Conservation (phyloP, 352 stramenopile species). For the Pythium sp. region DNA sequence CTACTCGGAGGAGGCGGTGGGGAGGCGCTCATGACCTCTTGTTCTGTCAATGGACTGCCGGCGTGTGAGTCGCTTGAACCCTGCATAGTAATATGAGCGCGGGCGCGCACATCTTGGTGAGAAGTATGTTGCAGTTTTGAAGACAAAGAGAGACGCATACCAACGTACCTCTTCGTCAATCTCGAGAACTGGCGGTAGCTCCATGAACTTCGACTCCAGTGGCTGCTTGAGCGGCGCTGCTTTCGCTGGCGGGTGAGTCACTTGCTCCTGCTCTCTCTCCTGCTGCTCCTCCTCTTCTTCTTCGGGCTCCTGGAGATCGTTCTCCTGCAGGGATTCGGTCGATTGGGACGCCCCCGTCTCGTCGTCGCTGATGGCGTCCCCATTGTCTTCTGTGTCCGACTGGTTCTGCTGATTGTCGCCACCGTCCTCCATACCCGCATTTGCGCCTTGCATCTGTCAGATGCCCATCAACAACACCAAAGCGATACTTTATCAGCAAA, state of each 20-base stretch:
- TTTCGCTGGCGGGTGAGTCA: conserved; percentile 15
- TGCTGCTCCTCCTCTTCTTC: conserved; percentile 12
- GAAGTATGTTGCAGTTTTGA: neutral
- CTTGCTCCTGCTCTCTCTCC: conserved; percentile 16
- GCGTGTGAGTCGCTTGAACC: conserved; percentile 21
- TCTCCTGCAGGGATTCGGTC: conserved; percentile 22
- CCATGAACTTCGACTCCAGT: conserved; percentile 38
- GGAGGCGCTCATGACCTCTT: neutral
- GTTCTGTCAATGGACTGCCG: conserved; percentile 17
- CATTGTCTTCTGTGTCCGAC: neutral
- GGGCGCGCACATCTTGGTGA: neutral
- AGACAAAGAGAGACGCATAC: neutral
- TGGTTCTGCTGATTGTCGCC: neutral
- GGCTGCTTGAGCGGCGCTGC: conserved; percentile 17
- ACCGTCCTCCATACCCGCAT: neutral
- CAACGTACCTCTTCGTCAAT: conserved; percentile 40
- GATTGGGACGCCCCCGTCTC: conserved; percentile 18
- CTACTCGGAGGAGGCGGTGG: neutral
- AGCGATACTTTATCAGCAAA: neutral
- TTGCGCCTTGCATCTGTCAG: neutral
- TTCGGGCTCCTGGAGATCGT: conserved; percentile 28
- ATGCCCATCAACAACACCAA: neutral
- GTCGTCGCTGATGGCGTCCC: neutral
- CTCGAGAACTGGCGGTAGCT: conserved; percentile 43
- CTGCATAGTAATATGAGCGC: neutral